Base-by-base conservation (phyloP, 2,329 filamentous ascomycete genomes). In the Aspergillus vadensis region DNA sequence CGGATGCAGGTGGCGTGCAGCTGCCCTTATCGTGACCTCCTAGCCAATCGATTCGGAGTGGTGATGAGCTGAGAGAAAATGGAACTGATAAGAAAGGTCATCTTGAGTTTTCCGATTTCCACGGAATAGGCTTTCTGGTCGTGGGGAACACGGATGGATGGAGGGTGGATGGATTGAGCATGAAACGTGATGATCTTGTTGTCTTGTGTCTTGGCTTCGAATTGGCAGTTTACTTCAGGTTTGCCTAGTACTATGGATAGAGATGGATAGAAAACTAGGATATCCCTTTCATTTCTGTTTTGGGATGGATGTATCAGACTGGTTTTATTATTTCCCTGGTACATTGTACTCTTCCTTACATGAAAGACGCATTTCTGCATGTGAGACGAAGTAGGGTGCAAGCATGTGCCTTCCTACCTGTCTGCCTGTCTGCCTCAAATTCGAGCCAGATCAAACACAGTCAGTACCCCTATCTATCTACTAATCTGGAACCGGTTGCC, bases 21-120 rank as follows among this genome's bases (percentile, higher is more conserved):
- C 32, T 36, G 53, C 27, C 48, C 64, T 66, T 66, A 66, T 66
- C 64, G 64, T 39, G 47, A 43, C 39, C 54, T 66, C 62, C 52
- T 52, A 60, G 47, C 64, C 64, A 63, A 66, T 66, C 60, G 61
- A 59, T 63, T 32, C 17, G 17, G 36, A 55, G 55, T 47, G 58
- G 55, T 51, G 48, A 65, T 64, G 59, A 65, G 59, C 58, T 64
- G 41, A 65, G 62, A 64, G 63, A 65, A 36, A 65, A 65, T 43
- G 32, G 47, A n/a, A 38, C 15, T 62, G 59, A 60, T 60, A 63
- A 64, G 58, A 44, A 10, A 36, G 12, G 32, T 36, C 25, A 27
- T 27, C 38, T 17, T 47, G 41, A 36, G 43, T 49, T 57, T 48
- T 21, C 55, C 30, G 17, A 15, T 21, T 47, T 43, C 49, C 56